These are phyloP conservation scores for Phytophthora tubulina DNA, from an alignment of 352 stramenopile species.

Conservation along the genomic window DNA sequence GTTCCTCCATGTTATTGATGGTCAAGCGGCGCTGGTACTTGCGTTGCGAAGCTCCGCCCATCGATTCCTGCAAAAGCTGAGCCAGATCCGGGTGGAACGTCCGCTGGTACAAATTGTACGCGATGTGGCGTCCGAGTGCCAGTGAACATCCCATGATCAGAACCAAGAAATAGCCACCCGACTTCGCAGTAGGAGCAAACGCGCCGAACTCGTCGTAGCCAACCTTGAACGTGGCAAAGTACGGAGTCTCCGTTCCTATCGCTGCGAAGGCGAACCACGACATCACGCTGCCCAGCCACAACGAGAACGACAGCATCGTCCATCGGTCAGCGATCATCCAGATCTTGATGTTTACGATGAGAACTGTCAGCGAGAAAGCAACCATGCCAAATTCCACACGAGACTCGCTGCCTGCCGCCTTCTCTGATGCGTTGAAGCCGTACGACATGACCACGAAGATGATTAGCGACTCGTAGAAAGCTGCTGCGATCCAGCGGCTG, in stretches of 20 bases:
- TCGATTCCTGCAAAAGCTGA: conserved; percentile 77
- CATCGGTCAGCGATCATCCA: conserved; percentile 85
- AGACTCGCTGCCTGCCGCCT: conserved; percentile 66
- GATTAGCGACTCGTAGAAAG: conserved; percentile 81
- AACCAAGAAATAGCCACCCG: conserved; percentile 70
- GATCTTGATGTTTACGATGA: conserved; percentile 96
- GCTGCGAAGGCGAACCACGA: conserved; percentile 76
- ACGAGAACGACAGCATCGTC: conserved; percentile 66
- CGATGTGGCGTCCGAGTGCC: conserved; percentile 75
- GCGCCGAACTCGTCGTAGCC: conserved; percentile 83
- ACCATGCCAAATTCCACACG: conserved; percentile 87
- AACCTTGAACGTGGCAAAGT: conserved; percentile 74
- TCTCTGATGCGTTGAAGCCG: conserved; percentile 77
- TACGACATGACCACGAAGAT: conserved; percentile 87
- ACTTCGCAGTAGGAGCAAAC: conserved; percentile 66
- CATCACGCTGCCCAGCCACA: conserved; percentile 73
- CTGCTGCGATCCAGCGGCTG: conserved; percentile 78
- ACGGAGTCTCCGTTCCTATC: conserved; percentile 64
- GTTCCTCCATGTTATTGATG: conserved; percentile 78
- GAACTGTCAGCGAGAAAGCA: conserved; percentile 93
- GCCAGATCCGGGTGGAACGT: conserved; percentile 77
- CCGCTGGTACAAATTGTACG: conserved; percentile 85
- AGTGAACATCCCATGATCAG: conserved; percentile 75
- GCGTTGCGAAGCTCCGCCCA: conserved; percentile 37
- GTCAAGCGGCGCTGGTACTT: conserved; percentile 65